Evolutionary conservation across 345 rosid genomes (phyloP).

Genomic region (Lepidium didymum): DNA sequence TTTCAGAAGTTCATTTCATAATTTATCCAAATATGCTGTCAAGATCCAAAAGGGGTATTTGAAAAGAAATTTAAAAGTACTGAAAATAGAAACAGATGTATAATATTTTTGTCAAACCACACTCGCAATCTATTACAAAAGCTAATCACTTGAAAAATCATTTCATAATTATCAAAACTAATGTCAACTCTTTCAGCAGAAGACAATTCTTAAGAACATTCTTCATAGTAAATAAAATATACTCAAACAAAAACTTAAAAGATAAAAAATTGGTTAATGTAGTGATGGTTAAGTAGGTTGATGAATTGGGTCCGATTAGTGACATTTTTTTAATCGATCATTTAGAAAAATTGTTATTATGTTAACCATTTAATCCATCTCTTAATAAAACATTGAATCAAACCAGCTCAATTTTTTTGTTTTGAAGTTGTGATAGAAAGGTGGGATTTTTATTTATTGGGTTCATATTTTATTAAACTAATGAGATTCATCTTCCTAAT

Average conservation of each 20-base stretch:
- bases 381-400: not conserved
- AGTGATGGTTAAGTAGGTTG: no score
- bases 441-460: not conserved
- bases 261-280: no score
- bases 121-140: not conserved
- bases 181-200: not conserved
- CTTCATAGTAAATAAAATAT: no score
- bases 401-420: not conserved
- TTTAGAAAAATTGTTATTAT: no score
- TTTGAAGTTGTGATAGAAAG: not conserved
- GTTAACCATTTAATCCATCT: no score
- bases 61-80: not conserved
- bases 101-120: not conserved
- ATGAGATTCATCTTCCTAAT: not conserved
- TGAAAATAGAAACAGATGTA: not conserved
- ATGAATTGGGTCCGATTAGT: no score
- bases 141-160: not conserved
- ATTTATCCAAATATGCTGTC: not conserved
- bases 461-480: not conserved
- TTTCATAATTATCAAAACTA: not conserved
- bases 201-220: not conserved
- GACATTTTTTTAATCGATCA: no score
- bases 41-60: not conserved
- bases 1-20: not conserved
- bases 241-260: no score